Percentiles rank a stretch among this genome's conserved stretches.
Evolutionary conservation across 2,329 filamentous ascomycete species (phyloP).

Genomic region (Ophiocordyceps camponoti-leonardi): DNA sequence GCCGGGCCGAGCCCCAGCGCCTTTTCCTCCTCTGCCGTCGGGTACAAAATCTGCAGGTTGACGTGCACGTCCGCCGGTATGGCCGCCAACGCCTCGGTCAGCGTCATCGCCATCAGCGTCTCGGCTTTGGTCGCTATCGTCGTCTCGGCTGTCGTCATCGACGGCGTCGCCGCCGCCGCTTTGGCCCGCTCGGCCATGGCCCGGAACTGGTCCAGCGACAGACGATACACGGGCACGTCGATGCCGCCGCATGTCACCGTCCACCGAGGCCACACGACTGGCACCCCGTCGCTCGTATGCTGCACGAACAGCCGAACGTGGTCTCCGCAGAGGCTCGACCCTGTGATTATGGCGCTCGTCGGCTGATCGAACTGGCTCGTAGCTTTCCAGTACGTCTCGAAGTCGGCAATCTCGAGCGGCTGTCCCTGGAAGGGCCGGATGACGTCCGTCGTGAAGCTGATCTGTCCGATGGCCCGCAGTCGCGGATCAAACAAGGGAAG

Average conservation of each 20-base stretch:
- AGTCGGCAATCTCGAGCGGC: slow-evolving; percentile 90
- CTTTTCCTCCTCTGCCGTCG: slow-evolving; percentile 56
- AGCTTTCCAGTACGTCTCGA: slow-evolving; percentile 98
- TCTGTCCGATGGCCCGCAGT: slow-evolving; percentile 78
- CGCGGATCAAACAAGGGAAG: slow-evolving; percentile 86
- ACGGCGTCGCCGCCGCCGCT: slow-evolving; percentile 24
- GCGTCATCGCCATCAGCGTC: slow-evolving; percentile 45
- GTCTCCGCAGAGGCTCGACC: slow-evolving; percentile 88
- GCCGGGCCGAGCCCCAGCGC: slow-evolving; percentile 53
- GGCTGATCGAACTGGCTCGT: slow-evolving; percentile 76
- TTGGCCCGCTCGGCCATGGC: slow-evolving; percentile 29
- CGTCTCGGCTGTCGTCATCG: slow-evolving; percentile 31
- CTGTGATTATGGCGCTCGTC: slow-evolving; percentile 77
- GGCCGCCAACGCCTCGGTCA: slow-evolving; percentile 58
- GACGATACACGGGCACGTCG: slow-evolving; percentile 63
- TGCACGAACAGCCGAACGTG: slow-evolving; percentile 88
- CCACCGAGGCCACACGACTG: slow-evolving; percentile 78
- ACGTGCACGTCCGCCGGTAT: slow-evolving; percentile 70
- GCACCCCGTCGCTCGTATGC: slow-evolving; percentile 71
- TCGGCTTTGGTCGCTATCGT: slow-evolving; percentile 57
- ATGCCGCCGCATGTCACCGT: slow-evolving; percentile 59
- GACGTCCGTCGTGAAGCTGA: slow-evolving; percentile 87
- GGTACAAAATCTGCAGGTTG: slow-evolving; percentile 85
- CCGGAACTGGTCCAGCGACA: slow-evolving; percentile 59
- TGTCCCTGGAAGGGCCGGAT: slow-evolving; percentile 91